Conservation (phyloP, 371 early-diverging fungal species). For the Chytridium lagenaria region DNA sequence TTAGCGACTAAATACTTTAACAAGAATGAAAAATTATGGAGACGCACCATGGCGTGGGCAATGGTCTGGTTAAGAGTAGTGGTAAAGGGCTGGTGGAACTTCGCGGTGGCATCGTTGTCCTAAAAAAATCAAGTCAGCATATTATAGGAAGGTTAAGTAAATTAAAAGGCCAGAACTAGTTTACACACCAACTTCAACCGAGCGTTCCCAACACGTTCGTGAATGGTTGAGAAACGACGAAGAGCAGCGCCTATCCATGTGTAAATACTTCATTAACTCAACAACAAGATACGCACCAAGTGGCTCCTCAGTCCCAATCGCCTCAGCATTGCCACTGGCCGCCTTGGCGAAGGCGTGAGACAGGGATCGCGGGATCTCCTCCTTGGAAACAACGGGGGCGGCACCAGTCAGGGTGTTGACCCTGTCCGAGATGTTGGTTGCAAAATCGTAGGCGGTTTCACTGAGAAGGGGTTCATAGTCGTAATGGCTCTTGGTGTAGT, state of each 20-base stretch:
- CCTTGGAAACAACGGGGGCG: constrained; percentile 30
- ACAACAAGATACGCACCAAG: constrained; percentile 53
- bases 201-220: constrained; percentile 83
- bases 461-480: constrained; percentile 80
- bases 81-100: constrained; percentile 78
- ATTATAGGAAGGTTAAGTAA: background rate
- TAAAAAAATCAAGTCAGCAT: too few relatives aligned
- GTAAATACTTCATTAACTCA: background rate
- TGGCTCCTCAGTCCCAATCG: constrained; percentile 76
- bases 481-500: constrained; percentile 73
- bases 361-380: constrained; percentile 55
- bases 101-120: constrained; percentile 67
- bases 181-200: constrained; percentile 69
- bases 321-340: constrained; percentile 66
- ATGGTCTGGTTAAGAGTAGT: constrained; percentile 75
- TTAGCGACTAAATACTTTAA: too few relatives aligned
- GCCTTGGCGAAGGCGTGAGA: constrained; percentile 80
- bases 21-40: background rate
- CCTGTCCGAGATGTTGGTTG: constrained; percentile 65
- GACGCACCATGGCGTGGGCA: constrained; percentile 70
- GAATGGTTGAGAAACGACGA: constrained; percentile 78
- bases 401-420: constrained; percentile 65
- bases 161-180: background rate
- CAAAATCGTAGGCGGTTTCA: constrained; percentile 72
- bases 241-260: constrained; percentile 69